Evolutionary conservation across 2,329 filamentous ascomycete species (phyloP).

Genomic region (Aspergillus sp.): DNA sequence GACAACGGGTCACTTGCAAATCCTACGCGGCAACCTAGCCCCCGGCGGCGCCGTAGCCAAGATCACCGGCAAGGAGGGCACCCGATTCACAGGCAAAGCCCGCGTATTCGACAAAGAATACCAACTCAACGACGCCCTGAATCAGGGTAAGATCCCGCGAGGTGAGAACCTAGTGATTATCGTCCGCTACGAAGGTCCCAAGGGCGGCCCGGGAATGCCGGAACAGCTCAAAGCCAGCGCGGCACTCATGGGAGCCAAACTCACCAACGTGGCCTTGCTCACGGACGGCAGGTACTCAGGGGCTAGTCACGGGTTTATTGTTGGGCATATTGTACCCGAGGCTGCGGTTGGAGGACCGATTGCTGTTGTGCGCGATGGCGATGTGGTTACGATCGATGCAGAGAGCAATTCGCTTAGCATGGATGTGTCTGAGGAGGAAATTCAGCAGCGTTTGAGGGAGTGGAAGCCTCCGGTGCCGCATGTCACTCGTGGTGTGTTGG

Average conservation of each 20-base stretch:
- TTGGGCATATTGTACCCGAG: constrained; percentile 88
- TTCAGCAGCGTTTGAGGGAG: constrained; percentile 53
- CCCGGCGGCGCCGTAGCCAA: constrained; percentile 88
- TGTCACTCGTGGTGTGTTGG: constrained; percentile 75
- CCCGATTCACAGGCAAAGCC: constrained; percentile 71
- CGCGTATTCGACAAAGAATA: constrained; percentile 82
- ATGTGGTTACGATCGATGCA: constrained; percentile 80
- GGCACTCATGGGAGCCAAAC: constrained; percentile 84
- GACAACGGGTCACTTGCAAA: constrained; percentile 75
- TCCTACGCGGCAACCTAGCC: constrained; percentile 79
- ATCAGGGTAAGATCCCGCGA: constrained; percentile 60
- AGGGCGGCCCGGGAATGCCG: constrained; percentile 91
- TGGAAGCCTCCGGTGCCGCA: constrained; percentile 67
- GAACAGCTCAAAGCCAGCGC: constrained; percentile 85
- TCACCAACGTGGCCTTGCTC: constrained; percentile 82
- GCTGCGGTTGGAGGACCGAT: constrained; percentile 85
- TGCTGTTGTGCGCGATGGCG: constrained; percentile 71
- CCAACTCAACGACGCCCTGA: constrained; percentile 68
- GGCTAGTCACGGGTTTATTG: constrained; percentile 85
- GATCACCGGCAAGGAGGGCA: constrained; percentile 91
- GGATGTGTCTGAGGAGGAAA: constrained; percentile 64
- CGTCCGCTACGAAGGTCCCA: constrained; percentile 89
- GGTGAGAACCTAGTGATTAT: constrained; percentile 81
- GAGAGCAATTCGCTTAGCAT: constrained; percentile 67
- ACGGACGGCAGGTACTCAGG: constrained; percentile 89